Base-by-base conservation (phyloP, 257 asterid species). In the Lithospermum erythrorhizon region DNA sequence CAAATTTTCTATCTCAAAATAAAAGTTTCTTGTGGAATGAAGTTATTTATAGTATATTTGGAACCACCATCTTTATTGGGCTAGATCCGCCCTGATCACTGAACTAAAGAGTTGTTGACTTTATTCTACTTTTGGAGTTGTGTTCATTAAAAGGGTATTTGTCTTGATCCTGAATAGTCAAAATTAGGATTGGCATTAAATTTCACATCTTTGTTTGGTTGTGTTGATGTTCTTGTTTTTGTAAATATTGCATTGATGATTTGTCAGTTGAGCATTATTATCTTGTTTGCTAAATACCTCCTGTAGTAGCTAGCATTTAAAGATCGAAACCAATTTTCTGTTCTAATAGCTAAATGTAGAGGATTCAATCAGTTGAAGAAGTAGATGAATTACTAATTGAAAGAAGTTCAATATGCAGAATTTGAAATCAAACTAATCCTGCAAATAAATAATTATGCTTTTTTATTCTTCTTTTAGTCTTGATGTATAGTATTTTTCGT, bases 211-310 rank as follows among this genome's bases (percentile, higher is more conserved):
- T 55, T 29, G 30, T 32, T 59, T 41, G 35, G 55, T 66, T 37
- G 52, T 24, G 61, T 53, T 22, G 49, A 13, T 57, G 29, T 61
- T 62, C 41, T 54, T 55, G 55, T 58, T 58, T 55, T 29, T 60
- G 47, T 30, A 55, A 37, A 25, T 32, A 13, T 56, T 61, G 64
- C 69, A 65, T 65, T 68, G 41, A 49, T 49, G 61, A 4, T n/a
- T 57, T 68, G 66, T 53, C 54, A 48, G 64, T 48, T 53, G 64
- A 20, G 52, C 22, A 59, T 58, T 63, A 58, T 49, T 8, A 57
- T 47, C 59, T 32, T 56, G 24, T 21, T 49, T 57, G 53, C 52
- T 11, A 48, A 18, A n/a, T n/a, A n/a, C n/a, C n/a, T 48, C 3
- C 30, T 2, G 30, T 35, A 18, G 57, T 57, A 17, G 32, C 18